These are phyloP conservation scores for Phylloporus scabripes DNA, from an alignment of 768 basidiomycete species.

Conservation along the genomic window DNA sequence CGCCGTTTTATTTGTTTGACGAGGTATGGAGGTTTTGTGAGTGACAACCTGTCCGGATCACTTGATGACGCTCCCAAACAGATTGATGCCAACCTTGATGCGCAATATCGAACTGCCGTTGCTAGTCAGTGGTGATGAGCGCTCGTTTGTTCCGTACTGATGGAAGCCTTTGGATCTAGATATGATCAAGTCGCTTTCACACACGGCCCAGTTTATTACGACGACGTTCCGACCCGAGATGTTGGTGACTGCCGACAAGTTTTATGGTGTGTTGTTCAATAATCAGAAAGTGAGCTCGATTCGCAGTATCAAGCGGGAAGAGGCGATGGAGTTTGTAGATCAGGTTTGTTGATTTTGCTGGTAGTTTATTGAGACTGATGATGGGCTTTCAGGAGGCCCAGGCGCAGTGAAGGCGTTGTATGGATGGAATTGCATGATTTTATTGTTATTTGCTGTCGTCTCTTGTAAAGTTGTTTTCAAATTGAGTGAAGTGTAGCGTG, in stretches of 20 bases:
- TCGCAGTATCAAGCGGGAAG: conserved; percentile 77
- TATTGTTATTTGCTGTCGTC: conserved; percentile 22
- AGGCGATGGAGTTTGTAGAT: conserved; percentile 94
- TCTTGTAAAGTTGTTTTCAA: conserved; percentile 1
- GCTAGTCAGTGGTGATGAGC: conserved; percentile 54
- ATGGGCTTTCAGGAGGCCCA: conserved; percentile 38
- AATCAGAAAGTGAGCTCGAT: conserved; percentile 94
- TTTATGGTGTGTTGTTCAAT: conserved; percentile 95
- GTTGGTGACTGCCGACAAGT: conserved; percentile 92
- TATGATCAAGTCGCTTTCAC: conserved; percentile 90
- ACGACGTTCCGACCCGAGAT: conserved; percentile 99
- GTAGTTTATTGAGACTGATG: background rate
- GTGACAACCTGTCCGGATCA: background rate
- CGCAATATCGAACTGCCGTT: conserved; percentile 95
- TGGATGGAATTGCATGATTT: background rate
- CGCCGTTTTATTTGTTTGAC: conserved; percentile 99
- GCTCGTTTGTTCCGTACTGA: conserved; percentile 34
- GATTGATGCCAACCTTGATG: conserved; percentile 98
- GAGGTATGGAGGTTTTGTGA: conserved; percentile 46
- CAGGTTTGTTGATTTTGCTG: conserved; percentile 43
- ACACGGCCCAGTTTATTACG: conserved; percentile 92
- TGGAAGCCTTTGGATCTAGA: conserved; percentile 8
- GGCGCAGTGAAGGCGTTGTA: conserved; percentile 33
- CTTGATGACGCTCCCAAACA: conserved; percentile 20
- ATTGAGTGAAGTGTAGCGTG: too few species aligned